phyloP scores from a whole-genome alignment of 2,329 filamentous ascomycete species.

The Colletotrichum sp. region DNA sequence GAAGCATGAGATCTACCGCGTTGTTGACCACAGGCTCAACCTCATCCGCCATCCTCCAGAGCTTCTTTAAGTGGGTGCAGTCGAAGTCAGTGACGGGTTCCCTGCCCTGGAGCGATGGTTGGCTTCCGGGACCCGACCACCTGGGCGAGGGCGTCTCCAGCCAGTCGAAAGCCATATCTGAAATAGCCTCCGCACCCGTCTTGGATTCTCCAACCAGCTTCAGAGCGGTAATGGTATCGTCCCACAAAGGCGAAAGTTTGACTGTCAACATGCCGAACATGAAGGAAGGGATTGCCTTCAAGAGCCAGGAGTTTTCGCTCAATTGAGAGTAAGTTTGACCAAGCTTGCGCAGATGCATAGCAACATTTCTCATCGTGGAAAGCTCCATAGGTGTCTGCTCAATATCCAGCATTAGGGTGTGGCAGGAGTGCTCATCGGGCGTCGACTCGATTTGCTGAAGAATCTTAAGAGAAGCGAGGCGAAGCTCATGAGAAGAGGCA shows the following conservation, averaged over 20 bases:
- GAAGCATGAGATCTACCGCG: conserved; percentile 63
- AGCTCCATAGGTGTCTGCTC: conserved; percentile 82
- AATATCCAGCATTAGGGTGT: conserved; percentile 74
- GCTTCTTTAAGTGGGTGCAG: conserved; percentile 74
- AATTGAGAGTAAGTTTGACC: conserved; percentile 66
- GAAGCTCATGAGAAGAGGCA: conserved; percentile 75
- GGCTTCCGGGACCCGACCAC: conserved; percentile 50
- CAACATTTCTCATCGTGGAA: conserved; percentile 76
- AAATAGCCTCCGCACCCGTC: conserved; percentile 74
- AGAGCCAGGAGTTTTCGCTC: conserved; percentile 67
- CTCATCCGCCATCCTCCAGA: conserved; percentile 57
- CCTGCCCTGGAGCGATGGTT: conserved; percentile 33
- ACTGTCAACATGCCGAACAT: conserved; percentile 90
- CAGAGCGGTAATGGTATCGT: conserved; percentile 78
- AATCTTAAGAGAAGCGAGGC: conserved; percentile 75
- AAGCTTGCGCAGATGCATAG: conserved; percentile 86
- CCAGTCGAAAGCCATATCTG: conserved; percentile 80
- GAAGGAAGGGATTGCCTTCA: conserved; percentile 77
- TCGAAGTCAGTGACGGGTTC: conserved; percentile 74
- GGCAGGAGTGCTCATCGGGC: conserved; percentile 52
- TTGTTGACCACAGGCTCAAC: conserved; percentile 58
- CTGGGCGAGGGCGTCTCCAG: conserved; percentile 63
- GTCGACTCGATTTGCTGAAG: conserved; percentile 65
- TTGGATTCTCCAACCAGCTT: conserved; percentile 75
- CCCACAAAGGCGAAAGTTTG: conserved; percentile 85